These are phyloP conservation scores for Nakazawaea sp. DNA, from an alignment of 805 yeast species.

Conservation along the genomic window DNA sequence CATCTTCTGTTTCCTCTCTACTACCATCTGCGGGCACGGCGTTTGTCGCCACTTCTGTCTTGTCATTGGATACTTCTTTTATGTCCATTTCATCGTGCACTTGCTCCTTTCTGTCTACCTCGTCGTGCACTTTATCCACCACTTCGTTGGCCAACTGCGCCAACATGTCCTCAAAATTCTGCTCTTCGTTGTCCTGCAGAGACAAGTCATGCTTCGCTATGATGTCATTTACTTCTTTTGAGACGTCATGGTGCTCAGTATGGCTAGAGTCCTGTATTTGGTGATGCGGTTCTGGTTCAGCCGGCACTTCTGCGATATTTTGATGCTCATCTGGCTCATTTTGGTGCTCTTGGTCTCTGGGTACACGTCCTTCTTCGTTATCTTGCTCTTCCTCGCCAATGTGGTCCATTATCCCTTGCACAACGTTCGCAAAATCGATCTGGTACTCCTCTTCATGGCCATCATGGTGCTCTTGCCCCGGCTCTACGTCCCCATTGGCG, in stretches of 20 bases:
- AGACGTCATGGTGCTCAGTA: neutral
- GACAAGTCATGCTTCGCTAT: neutral
- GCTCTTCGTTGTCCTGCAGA: neutral
- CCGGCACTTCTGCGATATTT: neutral
- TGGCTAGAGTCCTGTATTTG: neutral
- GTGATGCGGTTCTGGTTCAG: neutral
- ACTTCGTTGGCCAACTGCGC: slow-evolving; percentile 8
- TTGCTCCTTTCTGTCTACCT: too few relatives aligned
- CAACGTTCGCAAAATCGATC: slow-evolving; percentile 10
- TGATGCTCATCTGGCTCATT: neutral
- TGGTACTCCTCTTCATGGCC: slow-evolving; percentile 1
- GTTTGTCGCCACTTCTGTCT: slow-evolving; percentile 1
- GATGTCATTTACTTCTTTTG: neutral
- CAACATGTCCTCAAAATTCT: slow-evolving; percentile 7
- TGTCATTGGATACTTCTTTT: slow-evolving; percentile 14
- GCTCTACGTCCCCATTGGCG: neutral
- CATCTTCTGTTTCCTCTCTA: neutral
- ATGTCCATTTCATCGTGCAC: slow-evolving; percentile 1
- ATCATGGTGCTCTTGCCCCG: neutral
- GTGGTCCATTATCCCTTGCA: slow-evolving; percentile 8
- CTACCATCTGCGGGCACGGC: neutral
- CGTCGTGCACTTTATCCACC: slow-evolving; percentile 8
- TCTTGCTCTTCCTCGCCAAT: slow-evolving; percentile 4
- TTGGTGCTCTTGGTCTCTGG: neutral
- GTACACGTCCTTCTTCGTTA: slow-evolving; percentile 1